Base-by-base conservation (phyloP, 495 filamentous ascomycete species). In the Podospora fimiseda region DNA sequence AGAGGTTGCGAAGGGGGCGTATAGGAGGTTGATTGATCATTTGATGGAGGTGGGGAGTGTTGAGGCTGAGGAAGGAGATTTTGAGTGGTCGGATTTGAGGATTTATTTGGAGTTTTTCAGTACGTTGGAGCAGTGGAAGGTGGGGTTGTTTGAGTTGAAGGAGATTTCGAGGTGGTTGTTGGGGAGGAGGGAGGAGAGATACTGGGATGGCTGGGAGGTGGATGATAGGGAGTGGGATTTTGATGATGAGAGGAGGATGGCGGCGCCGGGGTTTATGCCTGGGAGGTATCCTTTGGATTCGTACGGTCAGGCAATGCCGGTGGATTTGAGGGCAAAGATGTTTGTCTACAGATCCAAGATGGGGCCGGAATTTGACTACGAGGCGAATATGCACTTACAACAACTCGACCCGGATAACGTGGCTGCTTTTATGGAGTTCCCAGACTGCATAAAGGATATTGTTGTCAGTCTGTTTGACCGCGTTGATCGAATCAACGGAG, bases 221-320 rank as follows among this genome's bases (percentile, higher is more conserved):
- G 90, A 97, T 62, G 93, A 98, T 67, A 79, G 90, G 51, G 93
- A 98, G 73, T 98, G 89, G 87, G 93, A 98, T 61, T 57, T 78
- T 2, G 78, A 82, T 22, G 81, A 91, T 69, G 74, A 76, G 2
- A 83, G 88, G 24, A 79, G 90, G 37, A 73, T 82, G 37, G 72
- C 72, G 33, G 75, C 81, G 24, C 70, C 79, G 13, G 69, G 77
- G 20, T 75, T 75, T 37, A 64, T 69, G 20, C 55, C 69, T 1
- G 78, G 78, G 5, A 87, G 66, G 48, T 85, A 81, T 67, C 75
- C 79, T 1, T 61, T 60, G 11, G 74, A 79, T 19, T 71, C 76
- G 0, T 97, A 96, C 60, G 89, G 89, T 2, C 66, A 76, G 27
- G 84, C 85, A 1, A 75, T 98, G 13, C 93, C 93, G 0, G 60